Conservation (phyloP, 1,284 basidiomycete genomes). For the Inonotus hispidus region DNA sequence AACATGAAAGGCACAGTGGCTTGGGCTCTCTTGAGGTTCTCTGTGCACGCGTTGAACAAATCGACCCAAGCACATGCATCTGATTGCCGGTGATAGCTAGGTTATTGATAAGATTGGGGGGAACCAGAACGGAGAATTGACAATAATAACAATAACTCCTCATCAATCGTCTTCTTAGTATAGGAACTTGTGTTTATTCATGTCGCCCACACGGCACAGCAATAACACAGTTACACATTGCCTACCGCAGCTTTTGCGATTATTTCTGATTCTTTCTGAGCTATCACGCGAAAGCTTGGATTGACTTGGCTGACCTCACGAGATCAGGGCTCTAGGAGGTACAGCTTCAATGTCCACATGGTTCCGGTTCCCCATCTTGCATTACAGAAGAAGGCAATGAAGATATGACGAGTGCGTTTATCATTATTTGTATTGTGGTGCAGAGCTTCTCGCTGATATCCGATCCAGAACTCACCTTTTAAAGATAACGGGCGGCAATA, state of each 20-base stretch:
- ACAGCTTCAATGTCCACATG: neutral
- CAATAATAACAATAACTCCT: too few relatives aligned
- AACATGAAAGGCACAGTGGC: too few relatives aligned
- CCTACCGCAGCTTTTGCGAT: too few relatives aligned
- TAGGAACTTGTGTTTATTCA: too few relatives aligned
- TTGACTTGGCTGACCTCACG: neutral
- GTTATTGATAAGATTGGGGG: too few relatives aligned
- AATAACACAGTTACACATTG: too few relatives aligned
- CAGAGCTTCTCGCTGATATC: neutral
- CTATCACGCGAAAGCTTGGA: neutral
- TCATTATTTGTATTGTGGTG: neutral
- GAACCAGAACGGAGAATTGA: too few relatives aligned
- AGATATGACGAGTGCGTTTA: neutral
- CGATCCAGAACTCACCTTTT: neutral
- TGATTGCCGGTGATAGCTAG: neutral
- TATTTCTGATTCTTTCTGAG: neutral
- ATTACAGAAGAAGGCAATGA: neutral
- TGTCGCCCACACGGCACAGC: too few relatives aligned
- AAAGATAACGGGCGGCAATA: neutral
- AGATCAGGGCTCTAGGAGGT: neutral
- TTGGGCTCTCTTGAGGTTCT: neutral
- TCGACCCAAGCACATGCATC: neutral
- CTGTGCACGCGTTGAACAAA: neutral
- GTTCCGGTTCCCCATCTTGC: neutral
- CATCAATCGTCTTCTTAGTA: too few relatives aligned